These are phyloP conservation scores for Solanum neorickii DNA, from an alignment of 257 asterid species.

Conservation along the genomic window DNA sequence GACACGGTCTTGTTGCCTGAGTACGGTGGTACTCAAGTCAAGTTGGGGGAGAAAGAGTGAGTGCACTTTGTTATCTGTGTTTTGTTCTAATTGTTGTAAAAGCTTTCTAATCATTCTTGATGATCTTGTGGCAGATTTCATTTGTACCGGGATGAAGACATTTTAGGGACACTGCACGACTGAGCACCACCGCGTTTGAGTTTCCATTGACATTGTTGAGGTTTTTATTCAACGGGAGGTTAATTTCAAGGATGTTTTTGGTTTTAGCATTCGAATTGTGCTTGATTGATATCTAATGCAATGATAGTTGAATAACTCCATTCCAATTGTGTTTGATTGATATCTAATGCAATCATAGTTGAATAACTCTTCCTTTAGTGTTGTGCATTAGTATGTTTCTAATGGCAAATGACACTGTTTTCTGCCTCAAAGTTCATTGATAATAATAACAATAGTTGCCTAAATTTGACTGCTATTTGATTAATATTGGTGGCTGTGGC, in stretches of 20 bases:
- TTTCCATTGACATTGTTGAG: background rate
- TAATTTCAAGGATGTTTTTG: background rate
- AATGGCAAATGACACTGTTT: background rate
- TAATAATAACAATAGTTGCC: background rate
- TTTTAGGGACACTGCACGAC: constrained; percentile 47
- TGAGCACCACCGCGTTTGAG: background rate
- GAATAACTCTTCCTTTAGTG: background rate
- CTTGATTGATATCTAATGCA: background rate
- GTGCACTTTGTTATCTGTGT: background rate
- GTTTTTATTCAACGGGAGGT: background rate
- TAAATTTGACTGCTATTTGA: background rate
- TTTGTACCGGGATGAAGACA: constrained; percentile 58
- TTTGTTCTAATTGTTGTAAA: background rate
- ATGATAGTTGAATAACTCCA: background rate
- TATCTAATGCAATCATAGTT: background rate
- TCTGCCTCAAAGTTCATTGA: background rate
- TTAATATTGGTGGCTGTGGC: background rate
- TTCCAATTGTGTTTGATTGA: background rate
- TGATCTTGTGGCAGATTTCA: constrained; percentile 34
- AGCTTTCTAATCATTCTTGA: background rate
- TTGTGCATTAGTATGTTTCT: background rate
- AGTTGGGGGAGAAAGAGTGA: constrained; percentile 85
- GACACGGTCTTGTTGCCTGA: constrained; percentile 89
- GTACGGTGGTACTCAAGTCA: constrained; percentile 82
- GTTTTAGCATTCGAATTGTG: background rate